Conservation (phyloP, 257 asterid genomes). For the Lycium barbarum region DNA sequence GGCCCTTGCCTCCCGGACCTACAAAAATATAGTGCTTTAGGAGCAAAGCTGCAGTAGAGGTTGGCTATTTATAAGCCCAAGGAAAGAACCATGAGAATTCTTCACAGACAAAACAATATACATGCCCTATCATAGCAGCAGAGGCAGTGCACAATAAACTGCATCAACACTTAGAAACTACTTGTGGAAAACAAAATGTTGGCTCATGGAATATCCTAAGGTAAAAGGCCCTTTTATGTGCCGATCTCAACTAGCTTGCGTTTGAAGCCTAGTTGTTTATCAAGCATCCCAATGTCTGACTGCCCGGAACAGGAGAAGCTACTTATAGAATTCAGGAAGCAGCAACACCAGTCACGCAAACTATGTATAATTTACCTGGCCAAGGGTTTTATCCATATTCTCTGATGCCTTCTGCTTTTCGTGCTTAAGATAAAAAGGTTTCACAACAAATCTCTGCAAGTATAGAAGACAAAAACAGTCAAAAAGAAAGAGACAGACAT, state of each 20-base stretch:
- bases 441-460: conserved; percentile 76
- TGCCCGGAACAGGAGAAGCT: not conserved
- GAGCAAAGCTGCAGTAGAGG: conserved; percentile 14
- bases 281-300: conserved; percentile 14
- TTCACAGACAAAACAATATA: not conserved
- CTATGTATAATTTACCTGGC: conserved; percentile 57
- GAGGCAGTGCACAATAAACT: not conserved
- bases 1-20: conserved; percentile 81
- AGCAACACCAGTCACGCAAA: conserved; percentile 10
- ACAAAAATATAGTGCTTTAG: conserved; percentile 23
- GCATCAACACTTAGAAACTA: conserved; percentile 1
- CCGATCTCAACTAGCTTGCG: not conserved
- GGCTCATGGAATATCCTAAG: not conserved
- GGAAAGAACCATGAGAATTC: not conserved
- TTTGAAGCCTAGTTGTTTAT: conserved; percentile 5
- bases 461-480: conserved; percentile 30
- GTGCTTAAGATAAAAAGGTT: conserved; percentile 76
- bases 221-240: not conserved
- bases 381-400: conserved; percentile 64
- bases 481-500: not conserved
- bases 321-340: not conserved
- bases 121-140: conserved; percentile 7
- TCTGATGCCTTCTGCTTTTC: conserved; percentile 75
- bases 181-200: not conserved
- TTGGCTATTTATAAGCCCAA: conserved; percentile 1